A percentile compares a stretch with the other conserved stretches of the same genome.
These are phyloP conservation scores for Sugiyamaella chiloensis DNA, from an alignment of 805 yeast species.

Conservation along the genomic window DNA sequence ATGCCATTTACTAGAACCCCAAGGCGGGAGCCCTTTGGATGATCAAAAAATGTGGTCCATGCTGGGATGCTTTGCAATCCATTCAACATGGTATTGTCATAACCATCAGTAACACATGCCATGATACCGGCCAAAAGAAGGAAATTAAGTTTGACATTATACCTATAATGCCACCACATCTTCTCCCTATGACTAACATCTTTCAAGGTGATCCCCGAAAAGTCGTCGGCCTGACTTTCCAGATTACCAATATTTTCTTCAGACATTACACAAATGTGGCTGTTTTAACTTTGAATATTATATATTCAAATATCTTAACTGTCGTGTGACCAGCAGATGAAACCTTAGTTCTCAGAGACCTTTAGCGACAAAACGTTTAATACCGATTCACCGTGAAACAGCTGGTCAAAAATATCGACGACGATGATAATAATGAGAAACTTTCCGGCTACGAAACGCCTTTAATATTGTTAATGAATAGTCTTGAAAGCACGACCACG, in stretches of 20 bases:
- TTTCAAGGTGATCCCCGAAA: background rate
- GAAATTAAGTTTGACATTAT: conserved; percentile 13
- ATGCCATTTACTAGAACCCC: conserved; percentile 15
- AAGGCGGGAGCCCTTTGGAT: conserved; percentile 15
- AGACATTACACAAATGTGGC: too few relatives aligned
- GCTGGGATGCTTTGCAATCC: conserved; percentile 29
- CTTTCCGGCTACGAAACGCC: too few relatives aligned
- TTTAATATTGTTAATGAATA: too few relatives aligned
- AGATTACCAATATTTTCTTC: background rate
- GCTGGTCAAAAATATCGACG: too few relatives aligned
- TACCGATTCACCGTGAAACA: too few relatives aligned
- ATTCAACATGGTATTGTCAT: conserved; percentile 22
- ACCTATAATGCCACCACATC: background rate
- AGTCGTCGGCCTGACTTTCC: background rate
- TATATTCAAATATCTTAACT: too few relatives aligned
- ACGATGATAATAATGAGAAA: too few relatives aligned
- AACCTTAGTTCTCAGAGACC: too few relatives aligned
- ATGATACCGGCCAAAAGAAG: conserved; percentile 14
- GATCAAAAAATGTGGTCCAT: conserved; percentile 16
- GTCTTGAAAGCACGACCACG: too few relatives aligned
- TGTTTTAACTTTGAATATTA: too few relatives aligned
- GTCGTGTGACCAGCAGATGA: too few relatives aligned
- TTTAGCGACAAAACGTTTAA: too few relatives aligned
- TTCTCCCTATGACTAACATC: background rate
- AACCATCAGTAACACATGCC: conserved; percentile 19